These are phyloP conservation scores for Hypomyces perniciosus DNA, from an alignment of 2,329 filamentous ascomycete species.

Conservation along the genomic window DNA sequence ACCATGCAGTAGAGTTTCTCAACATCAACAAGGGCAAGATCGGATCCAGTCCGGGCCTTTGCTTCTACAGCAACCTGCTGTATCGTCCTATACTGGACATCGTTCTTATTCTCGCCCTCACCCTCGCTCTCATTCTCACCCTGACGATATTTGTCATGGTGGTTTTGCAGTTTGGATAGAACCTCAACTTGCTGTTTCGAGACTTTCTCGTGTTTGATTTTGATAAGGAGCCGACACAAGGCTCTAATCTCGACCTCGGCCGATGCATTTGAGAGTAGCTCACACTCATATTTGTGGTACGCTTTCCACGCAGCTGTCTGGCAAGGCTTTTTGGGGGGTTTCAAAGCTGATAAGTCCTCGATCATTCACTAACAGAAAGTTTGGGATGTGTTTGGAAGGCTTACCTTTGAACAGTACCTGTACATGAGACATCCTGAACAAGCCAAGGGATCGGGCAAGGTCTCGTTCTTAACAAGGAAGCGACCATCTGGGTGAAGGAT, in stretches of 20 bases:
- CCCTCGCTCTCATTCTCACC: background rate
- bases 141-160: background rate
- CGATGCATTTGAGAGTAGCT: background rate
- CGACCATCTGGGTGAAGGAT: slow-evolving; percentile 3
- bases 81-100: background rate
- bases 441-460: background rate
- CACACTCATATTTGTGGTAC: slow-evolving; percentile 9
- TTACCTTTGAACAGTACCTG: slow-evolving; percentile 9
- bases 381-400: background rate
- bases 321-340: background rate
- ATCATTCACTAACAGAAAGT: too few species aligned
- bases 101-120: background rate
- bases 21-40: background rate
- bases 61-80: background rate
- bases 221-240: slow-evolving; percentile 5
- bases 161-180: background rate
- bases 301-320: slow-evolving; percentile 5
- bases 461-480: background rate
- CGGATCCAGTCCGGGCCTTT: slow-evolving; percentile 2
- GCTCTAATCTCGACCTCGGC: background rate
- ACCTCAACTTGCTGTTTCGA: background rate
- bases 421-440: slow-evolving; percentile 6
- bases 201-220: background rate
- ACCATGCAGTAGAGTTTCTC: slow-evolving; percentile 7
- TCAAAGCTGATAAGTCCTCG: background rate